Percentiles rank a stretch among this genome's conserved stretches.
Conservation (phyloP, 345 rosid species). For the Syzygium grande region DNA sequence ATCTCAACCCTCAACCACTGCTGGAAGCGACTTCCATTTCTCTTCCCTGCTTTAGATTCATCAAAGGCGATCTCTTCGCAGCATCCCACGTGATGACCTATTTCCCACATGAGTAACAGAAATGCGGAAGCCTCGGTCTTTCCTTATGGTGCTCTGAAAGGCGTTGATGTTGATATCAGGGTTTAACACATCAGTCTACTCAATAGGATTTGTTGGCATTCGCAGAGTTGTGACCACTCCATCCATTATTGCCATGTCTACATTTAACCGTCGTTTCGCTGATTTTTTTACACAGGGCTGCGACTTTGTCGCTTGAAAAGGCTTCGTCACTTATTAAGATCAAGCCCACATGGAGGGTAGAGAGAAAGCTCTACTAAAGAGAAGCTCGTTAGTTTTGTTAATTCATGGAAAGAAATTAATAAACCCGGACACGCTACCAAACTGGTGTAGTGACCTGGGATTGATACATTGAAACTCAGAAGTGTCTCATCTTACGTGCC, state of each 20-base stretch:
- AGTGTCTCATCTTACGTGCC: neutral
- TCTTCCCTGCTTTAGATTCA: neutral
- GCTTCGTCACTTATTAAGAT: neutral
- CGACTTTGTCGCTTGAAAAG: neutral
- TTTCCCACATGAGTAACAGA: neutral
- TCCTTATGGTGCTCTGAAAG: neutral
- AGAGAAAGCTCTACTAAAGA: neutral
- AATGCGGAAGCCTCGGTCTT: neutral
- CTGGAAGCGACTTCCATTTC: neutral
- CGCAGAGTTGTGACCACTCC: neutral
- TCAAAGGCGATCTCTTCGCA: neutral
- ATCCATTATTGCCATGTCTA: neutral
- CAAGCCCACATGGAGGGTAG: neutral
- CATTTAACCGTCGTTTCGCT: neutral
- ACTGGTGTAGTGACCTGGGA: neutral
- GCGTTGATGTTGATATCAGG: neutral
- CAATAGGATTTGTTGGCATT: neutral
- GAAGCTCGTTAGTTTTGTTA: neutral
- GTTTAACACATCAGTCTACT: neutral
- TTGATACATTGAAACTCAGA: neutral
- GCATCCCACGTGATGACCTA: neutral
- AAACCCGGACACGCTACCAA: neutral
- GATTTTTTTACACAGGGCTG: neutral
- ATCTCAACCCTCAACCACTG: neutral
- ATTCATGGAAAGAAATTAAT: neutral